phyloP scores from a whole-genome alignment of 805 yeast genomes.

The Grigorovia yakushimaensis region DNA sequence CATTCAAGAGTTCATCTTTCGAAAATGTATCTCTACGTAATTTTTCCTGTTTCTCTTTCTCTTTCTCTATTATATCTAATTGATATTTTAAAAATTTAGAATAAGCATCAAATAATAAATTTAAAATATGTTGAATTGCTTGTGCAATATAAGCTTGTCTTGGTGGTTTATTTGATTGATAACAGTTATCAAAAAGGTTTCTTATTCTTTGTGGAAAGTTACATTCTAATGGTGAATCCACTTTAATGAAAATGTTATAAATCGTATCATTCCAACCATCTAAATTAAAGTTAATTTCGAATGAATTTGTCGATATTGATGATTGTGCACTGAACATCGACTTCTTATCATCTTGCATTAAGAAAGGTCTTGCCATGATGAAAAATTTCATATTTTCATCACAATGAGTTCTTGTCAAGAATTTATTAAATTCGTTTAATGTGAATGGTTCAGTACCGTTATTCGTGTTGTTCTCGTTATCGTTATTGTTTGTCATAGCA shows the following conservation, averaged over 20 bases:
- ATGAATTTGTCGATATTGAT: neutral
- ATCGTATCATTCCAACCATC: constrained; percentile 17
- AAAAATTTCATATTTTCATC: constrained; percentile 26
- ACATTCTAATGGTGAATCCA: constrained; percentile 24
- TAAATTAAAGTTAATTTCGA: constrained; percentile 6
- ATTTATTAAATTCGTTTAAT: constrained; percentile 15
- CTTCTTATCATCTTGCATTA: constrained; percentile 4
- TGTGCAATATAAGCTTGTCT: constrained; percentile 10
- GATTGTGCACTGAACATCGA: neutral
- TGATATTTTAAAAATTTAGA: constrained; percentile 9
- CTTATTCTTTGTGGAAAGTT: constrained; percentile 22
- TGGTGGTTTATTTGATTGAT: constrained; percentile 10
- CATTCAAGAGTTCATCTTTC: neutral
- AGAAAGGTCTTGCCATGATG: constrained; percentile 7
- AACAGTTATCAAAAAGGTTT: constrained; percentile 15
- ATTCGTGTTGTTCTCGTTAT: neutral
- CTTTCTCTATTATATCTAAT: neutral
- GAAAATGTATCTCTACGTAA: neutral
- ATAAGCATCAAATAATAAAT: constrained; percentile 22
- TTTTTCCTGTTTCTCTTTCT: neutral
- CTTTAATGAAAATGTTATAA: constrained; percentile 17
- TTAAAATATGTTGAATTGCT: constrained; percentile 20
- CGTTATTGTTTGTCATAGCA: neutral
- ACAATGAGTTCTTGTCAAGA: constrained; percentile 20
- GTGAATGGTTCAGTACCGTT: constrained; percentile 10